Evolutionary conservation across 2,329 filamentous ascomycete genomes (phyloP), one percentile per base, ranked within the genome.

Genomic region (Calonectria pteridis): DNA sequence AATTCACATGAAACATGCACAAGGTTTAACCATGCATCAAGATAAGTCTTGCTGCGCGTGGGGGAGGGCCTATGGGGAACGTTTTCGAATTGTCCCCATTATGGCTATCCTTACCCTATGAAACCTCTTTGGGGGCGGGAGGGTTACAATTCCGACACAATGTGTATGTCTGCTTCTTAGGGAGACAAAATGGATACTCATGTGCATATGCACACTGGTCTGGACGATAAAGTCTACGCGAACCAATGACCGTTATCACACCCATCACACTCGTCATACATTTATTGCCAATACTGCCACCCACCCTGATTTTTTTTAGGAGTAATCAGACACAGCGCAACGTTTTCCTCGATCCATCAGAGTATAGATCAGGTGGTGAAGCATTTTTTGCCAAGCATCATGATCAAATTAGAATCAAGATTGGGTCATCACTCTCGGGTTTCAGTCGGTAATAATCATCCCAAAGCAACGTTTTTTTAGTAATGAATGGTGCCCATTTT

Each of bases 141-240:
- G 55, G 55, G 55, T 62, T 62, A 20, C 55, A 62, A 37, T 62
- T 62, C 55, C 55, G 26, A 62, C 55, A 18, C 55, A 40, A 18
- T 40, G n/a, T 40, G 16, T 26, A 40, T 62, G 26, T 3, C 10
- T 18, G 13, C 26, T 62, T 23, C 40, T 40, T 62, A 20, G 16
- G 35, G n/a, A 40, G 35, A 6, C 23, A 14, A 28, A 4, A 20
- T 11, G 31, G 16, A 11, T 14, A 62, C 26, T 28, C 35, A 40
- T 23, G 35, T 26, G 35, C 37, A 37, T 18, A 40, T 62, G 55
- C 55, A 40, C 23, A 23, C 7, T 18, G 3, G 14, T 7, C 26
- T 11, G 23, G n/a, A 29, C 20, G 35, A 28, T 62, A 28, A 37
- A 18, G 23, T 62, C 23, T n/a, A 40, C 14, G 23, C 55, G 23